A percentile compares a stretch with the other conserved stretches of the same genome.
Evolutionary conservation across 257 asterid genomes (phyloP).

Genomic region (Rehmannia glutinosa): DNA sequence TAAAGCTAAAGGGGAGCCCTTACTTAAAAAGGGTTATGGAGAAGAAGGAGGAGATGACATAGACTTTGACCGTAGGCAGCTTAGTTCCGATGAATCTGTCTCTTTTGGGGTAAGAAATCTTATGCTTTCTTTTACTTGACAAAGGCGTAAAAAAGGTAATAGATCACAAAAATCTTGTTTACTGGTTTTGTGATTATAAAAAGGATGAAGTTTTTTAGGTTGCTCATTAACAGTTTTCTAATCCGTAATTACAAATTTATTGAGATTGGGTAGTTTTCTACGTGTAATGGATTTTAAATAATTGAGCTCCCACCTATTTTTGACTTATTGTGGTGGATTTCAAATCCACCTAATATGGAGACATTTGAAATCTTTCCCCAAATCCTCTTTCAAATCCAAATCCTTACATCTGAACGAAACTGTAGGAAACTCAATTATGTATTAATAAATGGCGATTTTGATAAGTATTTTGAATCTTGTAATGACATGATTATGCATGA

Average conservation of each 20-base stretch:
- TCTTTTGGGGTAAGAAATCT: slow-evolving; percentile 64
- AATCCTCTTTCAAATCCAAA: not conserved
- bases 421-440: not conserved
- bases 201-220: too few species aligned
- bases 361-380: not conserved
- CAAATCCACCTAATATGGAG: not conserved
- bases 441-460: not conserved
- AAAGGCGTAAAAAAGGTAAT: not conserved
- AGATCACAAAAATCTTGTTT: not conserved
- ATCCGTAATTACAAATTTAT: not conserved
- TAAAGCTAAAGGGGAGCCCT: slow-evolving; percentile 87
- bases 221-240: not conserved
- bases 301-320: too few species aligned
- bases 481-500: not conserved
- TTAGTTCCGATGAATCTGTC: slow-evolving; percentile 74
- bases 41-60: slow-evolving; percentile 99
- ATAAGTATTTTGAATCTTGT: slow-evolving; percentile 2
- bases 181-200: slow-evolving; percentile 2
- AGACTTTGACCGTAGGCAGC: slow-evolving; percentile 90
- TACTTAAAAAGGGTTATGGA: slow-evolving; percentile 76
- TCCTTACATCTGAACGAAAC: not conserved
- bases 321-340: not conserved
- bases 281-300: too few species aligned
- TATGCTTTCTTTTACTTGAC: not conserved
- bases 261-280: not conserved